Percentiles rank a stretch among this genome's conserved stretches.
phyloP scores from a whole-genome alignment of 2,329 filamentous ascomycete species.

The Rhytidhysteron rufulum region DNA sequence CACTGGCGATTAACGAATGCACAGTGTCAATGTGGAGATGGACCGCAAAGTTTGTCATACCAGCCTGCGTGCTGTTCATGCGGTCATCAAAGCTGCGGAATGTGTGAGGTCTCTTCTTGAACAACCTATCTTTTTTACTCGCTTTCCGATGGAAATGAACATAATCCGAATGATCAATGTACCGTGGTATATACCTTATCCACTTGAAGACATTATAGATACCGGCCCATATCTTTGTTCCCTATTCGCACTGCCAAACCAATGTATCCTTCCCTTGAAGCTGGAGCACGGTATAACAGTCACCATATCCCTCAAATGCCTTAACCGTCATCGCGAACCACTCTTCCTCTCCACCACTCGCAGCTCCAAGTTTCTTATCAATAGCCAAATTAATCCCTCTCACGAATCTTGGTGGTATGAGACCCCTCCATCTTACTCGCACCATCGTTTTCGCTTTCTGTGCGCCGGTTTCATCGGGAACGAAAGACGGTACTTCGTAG shows the following conservation, averaged over 20 bases:
- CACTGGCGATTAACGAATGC: neutral
- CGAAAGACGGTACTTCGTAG: constrained; percentile 57
- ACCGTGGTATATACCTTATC: no score
- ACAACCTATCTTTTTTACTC: no score
- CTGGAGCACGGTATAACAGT: constrained; percentile 30
- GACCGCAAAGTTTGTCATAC: no score
- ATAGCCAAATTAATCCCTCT: constrained; percentile 22
- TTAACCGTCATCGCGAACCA: constrained; percentile 31
- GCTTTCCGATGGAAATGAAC: no score
- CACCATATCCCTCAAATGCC: constrained; percentile 22
- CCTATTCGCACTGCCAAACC: constrained; percentile 25
- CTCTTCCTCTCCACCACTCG: constrained; percentile 11
- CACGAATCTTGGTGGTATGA: constrained; percentile 36
- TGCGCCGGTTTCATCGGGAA: constrained; percentile 4
- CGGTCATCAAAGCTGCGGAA: no score
- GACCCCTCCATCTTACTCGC: constrained; percentile 41
- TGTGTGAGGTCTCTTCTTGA: no score
- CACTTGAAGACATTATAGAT: no score
- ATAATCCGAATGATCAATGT: no score
- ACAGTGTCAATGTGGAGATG: neutral
- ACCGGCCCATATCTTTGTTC: no score
- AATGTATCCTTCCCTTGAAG: constrained; percentile 28
- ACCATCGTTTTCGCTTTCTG: constrained; percentile 22
- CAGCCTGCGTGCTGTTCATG: no score
- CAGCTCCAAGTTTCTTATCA: constrained; percentile 16